Conservation (phyloP, 768 basidiomycete species). For the Kwoniella pini region DNA sequence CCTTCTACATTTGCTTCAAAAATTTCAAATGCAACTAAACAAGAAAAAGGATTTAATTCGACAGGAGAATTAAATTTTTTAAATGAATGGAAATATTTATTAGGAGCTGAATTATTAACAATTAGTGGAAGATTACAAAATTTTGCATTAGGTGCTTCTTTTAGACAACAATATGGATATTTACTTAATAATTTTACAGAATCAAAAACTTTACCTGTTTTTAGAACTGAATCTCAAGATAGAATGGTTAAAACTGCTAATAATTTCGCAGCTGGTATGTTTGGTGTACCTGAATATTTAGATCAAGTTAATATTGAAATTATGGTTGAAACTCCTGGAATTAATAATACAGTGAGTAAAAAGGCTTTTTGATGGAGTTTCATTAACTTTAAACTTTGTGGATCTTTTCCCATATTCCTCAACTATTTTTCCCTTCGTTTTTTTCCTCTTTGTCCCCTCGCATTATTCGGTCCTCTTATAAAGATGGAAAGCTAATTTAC, state of each 20-base stretch:
- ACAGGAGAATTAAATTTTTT: conserved; percentile 40
- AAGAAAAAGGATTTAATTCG: conserved; percentile 24
- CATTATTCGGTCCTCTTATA: background rate
- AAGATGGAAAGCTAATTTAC: background rate
- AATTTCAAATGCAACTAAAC: conserved; percentile 38
- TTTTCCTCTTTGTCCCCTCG: too few relatives aligned
- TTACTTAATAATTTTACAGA: conserved; percentile 49
- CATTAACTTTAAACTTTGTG: too few relatives aligned
- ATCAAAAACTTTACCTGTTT: conserved; percentile 57
- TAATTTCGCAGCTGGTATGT: conserved; percentile 63
- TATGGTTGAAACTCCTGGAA: conserved; percentile 45
- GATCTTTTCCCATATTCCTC: too few relatives aligned
- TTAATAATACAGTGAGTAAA: conserved; percentile 37
- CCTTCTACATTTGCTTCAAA: conserved; percentile 45
- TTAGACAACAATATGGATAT: conserved; percentile 42
- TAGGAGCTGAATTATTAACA: conserved; percentile 46
- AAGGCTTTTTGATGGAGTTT: too few relatives aligned
- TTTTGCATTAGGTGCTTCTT: conserved; percentile 48
- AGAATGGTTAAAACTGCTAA: conserved; percentile 62
- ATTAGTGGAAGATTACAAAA: conserved; percentile 47
- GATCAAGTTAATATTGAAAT: conserved; percentile 48
- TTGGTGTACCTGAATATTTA: conserved; percentile 60
- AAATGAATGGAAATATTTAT: conserved; percentile 46
- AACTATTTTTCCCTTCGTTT: too few relatives aligned
- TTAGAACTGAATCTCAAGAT: conserved; percentile 62